Percentiles rank a stretch among this genome's conserved stretches.
These are phyloP conservation scores for Trichophyton simii DNA, from an alignment of 2,329 filamentous ascomycete genomes.

Conservation along the genomic window DNA sequence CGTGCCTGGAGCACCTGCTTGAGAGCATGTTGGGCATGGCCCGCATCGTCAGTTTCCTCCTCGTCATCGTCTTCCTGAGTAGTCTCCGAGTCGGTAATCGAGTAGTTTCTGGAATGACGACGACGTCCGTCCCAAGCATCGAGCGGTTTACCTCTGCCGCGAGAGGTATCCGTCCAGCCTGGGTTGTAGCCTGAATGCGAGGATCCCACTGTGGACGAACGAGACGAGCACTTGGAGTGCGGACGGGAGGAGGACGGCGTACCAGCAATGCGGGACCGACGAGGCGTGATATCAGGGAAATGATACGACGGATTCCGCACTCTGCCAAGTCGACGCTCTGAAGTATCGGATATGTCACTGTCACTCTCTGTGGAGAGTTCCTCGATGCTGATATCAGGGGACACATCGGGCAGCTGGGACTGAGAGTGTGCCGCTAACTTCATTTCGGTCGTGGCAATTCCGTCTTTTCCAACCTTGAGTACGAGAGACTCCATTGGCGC, in stretches of 20 bases:
- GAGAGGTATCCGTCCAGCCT: constrained; percentile 25
- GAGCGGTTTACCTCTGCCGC: constrained; percentile 18
- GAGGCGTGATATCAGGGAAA: constrained; percentile 22
- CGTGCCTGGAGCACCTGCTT: constrained; percentile 31
- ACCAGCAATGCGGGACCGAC: constrained; percentile 20
- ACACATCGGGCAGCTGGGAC: constrained; percentile 15
- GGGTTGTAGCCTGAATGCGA: constrained; percentile 31
- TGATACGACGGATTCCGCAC: constrained; percentile 30
- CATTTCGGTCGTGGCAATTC: constrained; percentile 37
- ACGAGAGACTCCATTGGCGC: constrained; percentile 32
- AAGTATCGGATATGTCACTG: constrained; percentile 28
- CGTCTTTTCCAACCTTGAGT: constrained; percentile 37
- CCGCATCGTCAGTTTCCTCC: constrained; percentile 19
- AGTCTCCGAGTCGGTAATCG: constrained; percentile 16
- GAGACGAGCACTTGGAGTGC: constrained; percentile 32
- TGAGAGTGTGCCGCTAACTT: constrained; percentile 23
- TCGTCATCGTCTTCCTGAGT: constrained; percentile 9
- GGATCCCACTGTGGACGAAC: constrained; percentile 31
- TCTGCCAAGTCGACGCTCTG: constrained; percentile 26
- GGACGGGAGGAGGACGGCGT: constrained; percentile 28
- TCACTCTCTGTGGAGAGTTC: constrained; percentile 34
- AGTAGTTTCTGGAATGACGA: constrained; percentile 16
- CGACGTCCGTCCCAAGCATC: constrained; percentile 24
- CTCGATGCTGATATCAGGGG: constrained; percentile 29
- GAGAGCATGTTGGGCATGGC: constrained; percentile 36